Evolutionary conservation across 805 yeast genomes (phyloP).

Genomic region (Yamadazyma philogaea): DNA sequence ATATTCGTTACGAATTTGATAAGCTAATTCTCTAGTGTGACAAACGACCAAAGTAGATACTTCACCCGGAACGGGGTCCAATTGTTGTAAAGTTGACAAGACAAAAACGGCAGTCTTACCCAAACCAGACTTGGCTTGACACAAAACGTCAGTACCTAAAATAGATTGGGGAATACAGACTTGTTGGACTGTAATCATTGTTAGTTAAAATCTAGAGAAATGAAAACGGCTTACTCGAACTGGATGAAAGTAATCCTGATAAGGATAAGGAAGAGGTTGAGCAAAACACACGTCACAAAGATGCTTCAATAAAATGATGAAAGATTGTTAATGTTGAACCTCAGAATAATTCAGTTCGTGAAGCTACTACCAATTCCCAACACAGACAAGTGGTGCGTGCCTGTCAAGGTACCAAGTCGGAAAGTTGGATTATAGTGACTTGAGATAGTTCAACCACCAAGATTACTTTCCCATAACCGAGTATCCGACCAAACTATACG

Average conservation of each 20-base stretch:
- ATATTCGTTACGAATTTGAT: slow-evolving; percentile 96
- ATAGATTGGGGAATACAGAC: slow-evolving; percentile 97
- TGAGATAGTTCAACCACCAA: not conserved
- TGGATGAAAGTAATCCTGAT: not conserved
- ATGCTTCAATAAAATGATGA: too few relatives aligned
- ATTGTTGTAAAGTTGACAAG: slow-evolving; percentile 90
- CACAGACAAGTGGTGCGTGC: not conserved
- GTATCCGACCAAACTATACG: slow-evolving; percentile 37
- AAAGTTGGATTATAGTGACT: not conserved
- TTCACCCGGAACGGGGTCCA: slow-evolving; percentile 97
- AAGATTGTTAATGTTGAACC: too few relatives aligned
- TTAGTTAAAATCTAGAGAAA: slow-evolving; percentile 5
- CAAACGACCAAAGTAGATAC: slow-evolving; percentile 91
- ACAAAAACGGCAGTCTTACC: slow-evolving; percentile 99
- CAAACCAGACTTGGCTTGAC: slow-evolving; percentile 99
- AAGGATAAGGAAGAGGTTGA: not conserved
- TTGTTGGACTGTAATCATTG: slow-evolving; percentile 70
- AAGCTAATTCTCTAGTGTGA: slow-evolving; percentile 98
- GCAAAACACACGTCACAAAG: not conserved
- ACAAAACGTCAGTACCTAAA: slow-evolving; percentile 94
- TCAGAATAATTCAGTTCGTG: too few relatives aligned
- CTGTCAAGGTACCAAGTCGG: not conserved
- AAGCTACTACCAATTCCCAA: not conserved
- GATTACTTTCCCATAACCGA: slow-evolving; percentile 5
- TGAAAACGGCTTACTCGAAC: not conserved